Percentiles rank a stretch among this genome's conserved stretches.
phyloP scores from a whole-genome alignment of 1,284 basidiomycete species.

The Rugiboletus extremiorientalis region DNA sequence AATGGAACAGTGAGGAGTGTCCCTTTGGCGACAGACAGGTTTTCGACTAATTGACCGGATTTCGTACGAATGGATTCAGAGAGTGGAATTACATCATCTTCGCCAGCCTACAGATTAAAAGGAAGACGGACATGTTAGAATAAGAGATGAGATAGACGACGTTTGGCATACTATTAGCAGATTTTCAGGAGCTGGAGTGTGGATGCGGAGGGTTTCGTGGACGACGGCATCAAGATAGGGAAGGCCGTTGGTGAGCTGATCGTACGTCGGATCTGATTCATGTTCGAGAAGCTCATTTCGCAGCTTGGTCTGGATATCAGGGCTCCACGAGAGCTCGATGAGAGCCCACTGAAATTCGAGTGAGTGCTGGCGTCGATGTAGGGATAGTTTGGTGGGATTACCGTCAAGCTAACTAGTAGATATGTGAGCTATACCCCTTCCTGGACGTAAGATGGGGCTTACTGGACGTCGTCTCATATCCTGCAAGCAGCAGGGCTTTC shows the following conservation, averaged over 20 bases:
- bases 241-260: too few species aligned
- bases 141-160: too few species aligned
- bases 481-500: slow-evolving; percentile 40
- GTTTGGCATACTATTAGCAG: too few species aligned
- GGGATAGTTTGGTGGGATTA: slow-evolving; percentile 1
- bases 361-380: background rate
- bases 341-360: too few species aligned
- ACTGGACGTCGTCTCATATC: slow-evolving; percentile 46
- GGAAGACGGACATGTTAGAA: background rate
- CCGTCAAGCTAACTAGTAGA: slow-evolving; percentile 28
- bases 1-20: slow-evolving; percentile 42
- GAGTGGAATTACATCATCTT: slow-evolving; percentile 58
- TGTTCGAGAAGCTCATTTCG: too few species aligned
- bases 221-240: too few species aligned
- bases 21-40: slow-evolving; percentile 45
- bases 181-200: too few species aligned
- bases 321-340: too few species aligned
- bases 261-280: too few species aligned
- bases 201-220: too few species aligned
- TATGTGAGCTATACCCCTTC: too few species aligned
- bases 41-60: slow-evolving; percentile 38
- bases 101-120: slow-evolving; percentile 21
- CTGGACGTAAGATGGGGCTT: slow-evolving; percentile 3
- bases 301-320: too few species aligned
- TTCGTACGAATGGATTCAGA: slow-evolving; percentile 21